Evolutionary conservation across 1,284 basidiomycete species (phyloP).

Genomic region (Cutaneotrichosporon cyanovorans): DNA sequence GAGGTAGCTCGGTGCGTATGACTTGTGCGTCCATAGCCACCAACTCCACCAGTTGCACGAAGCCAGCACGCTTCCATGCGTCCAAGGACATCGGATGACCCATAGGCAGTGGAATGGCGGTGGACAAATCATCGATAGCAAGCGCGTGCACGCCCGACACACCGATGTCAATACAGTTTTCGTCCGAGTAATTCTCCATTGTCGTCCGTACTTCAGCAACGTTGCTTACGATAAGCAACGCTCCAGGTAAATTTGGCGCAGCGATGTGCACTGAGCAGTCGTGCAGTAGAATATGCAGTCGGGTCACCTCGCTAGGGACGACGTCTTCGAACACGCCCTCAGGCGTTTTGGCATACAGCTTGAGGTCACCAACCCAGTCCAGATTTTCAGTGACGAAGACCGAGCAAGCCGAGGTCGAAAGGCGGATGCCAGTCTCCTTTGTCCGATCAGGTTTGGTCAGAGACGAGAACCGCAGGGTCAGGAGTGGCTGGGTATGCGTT

Average conservation of each 20-base stretch:
- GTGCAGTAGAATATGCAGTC: slow-evolving; percentile 57
- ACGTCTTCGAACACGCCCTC: slow-evolving; percentile 92
- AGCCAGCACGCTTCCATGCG: slow-evolving; percentile 58
- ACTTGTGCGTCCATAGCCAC: slow-evolving; percentile 50
- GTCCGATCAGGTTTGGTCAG: slow-evolving; percentile 57
- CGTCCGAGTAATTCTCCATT: slow-evolving; percentile 58
- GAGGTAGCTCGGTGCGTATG: slow-evolving; percentile 20
- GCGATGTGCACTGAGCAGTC: slow-evolving; percentile 61
- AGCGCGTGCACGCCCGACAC: slow-evolving; percentile 52
- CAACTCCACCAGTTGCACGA: slow-evolving; percentile 61
- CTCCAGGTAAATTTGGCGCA: slow-evolving; percentile 58
- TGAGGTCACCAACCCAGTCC: slow-evolving; percentile 59
- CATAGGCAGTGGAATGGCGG: slow-evolving; percentile 23
- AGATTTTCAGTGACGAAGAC: slow-evolving; percentile 59
- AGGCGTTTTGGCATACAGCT: slow-evolving; percentile 68
- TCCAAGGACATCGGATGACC: slow-evolving; percentile 31
- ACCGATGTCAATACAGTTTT: slow-evolving; percentile 52
- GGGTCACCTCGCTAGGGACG: slow-evolving; percentile 79
- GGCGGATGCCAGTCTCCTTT: slow-evolving; percentile 70
- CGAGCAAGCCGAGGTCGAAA: slow-evolving; percentile 61
- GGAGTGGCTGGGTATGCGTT: slow-evolving; percentile 39
- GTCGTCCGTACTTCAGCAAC: slow-evolving; percentile 62
- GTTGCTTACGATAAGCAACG: slow-evolving; percentile 59
- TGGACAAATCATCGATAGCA: slow-evolving; percentile 57
- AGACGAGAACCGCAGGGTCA: slow-evolving; percentile 64